Percentiles rank a stretch among this genome's conserved stretches.
phyloP scores from a whole-genome alignment of 2,329 filamentous ascomycete species.

The Davidsoniella virescens region DNA sequence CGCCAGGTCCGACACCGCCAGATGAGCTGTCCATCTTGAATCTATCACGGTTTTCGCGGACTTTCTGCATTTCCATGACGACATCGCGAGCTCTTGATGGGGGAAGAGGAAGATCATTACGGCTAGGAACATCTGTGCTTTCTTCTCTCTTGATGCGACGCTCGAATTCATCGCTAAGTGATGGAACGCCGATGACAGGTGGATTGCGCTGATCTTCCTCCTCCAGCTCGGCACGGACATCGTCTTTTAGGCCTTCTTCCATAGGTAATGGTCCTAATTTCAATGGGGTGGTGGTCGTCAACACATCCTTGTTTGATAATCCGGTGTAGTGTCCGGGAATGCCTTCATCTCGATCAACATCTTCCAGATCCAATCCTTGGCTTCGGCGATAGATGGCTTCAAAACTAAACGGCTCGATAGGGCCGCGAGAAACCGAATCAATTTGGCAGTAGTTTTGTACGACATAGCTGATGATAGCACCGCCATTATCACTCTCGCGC shows the following conservation, averaged over 20 bases:
- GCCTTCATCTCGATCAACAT: slow-evolving; percentile 46
- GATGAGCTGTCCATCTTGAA: slow-evolving; percentile 77
- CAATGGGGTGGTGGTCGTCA: slow-evolving; percentile 41
- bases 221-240: slow-evolving; percentile 73
- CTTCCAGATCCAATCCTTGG: slow-evolving; percentile 45
- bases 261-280: slow-evolving; percentile 70
- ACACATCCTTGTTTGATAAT: slow-evolving; percentile 42
- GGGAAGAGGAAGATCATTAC: slow-evolving; percentile 69
- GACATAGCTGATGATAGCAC: slow-evolving; percentile 59
- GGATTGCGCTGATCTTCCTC: slow-evolving; percentile 71
- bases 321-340: slow-evolving; percentile 48
- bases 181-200: slow-evolving; percentile 51
- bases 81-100: slow-evolving; percentile 81
- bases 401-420: slow-evolving; percentile 47
- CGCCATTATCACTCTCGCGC: slow-evolving; percentile 67
- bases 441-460: slow-evolving; percentile 45
- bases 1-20: slow-evolving; percentile 63
- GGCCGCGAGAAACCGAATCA: slow-evolving; percentile 41
- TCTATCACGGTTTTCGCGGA: slow-evolving; percentile 81
- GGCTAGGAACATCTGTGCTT: slow-evolving; percentile 62
- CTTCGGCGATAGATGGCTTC: slow-evolving; percentile 41
- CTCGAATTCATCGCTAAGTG: slow-evolving; percentile 75
- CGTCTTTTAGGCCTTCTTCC: slow-evolving; percentile 66
- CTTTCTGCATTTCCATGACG: slow-evolving; percentile 81
- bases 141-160: slow-evolving; percentile 80